Conservation (phyloP, 768 basidiomycete species). For the Auriscalpium orientale region DNA sequence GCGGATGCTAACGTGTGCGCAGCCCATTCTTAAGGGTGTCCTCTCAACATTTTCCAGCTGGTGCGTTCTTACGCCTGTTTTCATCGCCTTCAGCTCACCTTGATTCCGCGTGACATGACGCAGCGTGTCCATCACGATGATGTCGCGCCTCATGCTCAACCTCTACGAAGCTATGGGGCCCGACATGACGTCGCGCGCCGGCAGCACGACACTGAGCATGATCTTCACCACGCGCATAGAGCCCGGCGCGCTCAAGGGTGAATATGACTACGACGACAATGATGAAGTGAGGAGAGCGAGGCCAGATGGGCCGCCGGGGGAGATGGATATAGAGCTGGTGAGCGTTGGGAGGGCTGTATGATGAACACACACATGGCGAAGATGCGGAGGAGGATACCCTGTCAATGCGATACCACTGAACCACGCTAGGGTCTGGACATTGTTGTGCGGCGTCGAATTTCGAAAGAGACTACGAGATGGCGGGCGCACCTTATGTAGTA, state of each 20-base stretch:
- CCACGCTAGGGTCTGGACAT: too few relatives aligned
- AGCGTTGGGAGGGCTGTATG: neutral
- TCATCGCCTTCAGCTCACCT: neutral
- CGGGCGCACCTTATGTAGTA: too few relatives aligned
- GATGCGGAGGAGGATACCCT: neutral
- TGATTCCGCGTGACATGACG: neutral
- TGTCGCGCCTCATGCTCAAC: conserved; percentile 52
- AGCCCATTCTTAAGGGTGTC: conserved; percentile 40
- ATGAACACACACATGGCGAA: neutral
- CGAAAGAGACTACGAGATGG: too few relatives aligned
- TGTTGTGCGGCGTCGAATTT: too few relatives aligned
- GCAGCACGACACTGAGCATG: neutral
- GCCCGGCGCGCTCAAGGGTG: neutral
- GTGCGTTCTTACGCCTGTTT: conserved; percentile 21
- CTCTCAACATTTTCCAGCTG: conserved; percentile 44
- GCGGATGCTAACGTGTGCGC: conserved; percentile 5
- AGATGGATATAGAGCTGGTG: neutral
- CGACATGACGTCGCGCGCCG: neutral
- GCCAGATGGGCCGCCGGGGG: neutral
- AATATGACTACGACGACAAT: neutral
- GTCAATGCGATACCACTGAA: too few relatives aligned
- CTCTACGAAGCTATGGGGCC: conserved; percentile 33
- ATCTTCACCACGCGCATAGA: neutral
- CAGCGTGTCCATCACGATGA: conserved; percentile 44
- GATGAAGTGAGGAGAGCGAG: neutral